A percentile compares a stretch with the other conserved stretches of the same genome.
These are phyloP conservation scores for Tetracentron sinense DNA, from an alignment of 164 flowering plant species.

Conservation along the genomic window DNA sequence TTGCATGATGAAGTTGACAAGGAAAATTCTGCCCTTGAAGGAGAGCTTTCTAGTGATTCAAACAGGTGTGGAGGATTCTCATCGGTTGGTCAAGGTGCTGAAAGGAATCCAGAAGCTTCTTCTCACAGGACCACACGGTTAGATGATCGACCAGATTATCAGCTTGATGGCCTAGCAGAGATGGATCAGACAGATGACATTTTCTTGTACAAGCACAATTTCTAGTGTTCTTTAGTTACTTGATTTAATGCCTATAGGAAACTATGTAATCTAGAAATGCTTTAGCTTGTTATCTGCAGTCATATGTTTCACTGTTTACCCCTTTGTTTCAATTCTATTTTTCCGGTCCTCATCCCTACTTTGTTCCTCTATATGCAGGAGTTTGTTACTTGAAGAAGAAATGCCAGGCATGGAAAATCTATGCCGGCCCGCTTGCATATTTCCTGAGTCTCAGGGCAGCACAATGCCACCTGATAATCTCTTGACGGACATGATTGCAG, in stretches of 20 bases:
- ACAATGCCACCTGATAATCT: constrained; percentile 12
- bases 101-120: constrained; percentile 17
- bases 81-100: constrained; percentile 3
- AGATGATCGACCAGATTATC: constrained; percentile 20
- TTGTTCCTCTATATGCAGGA: constrained; percentile 34
- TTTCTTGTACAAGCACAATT: constrained; percentile 50
- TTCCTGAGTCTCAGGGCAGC: constrained; percentile 14
- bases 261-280: constrained; percentile 20
- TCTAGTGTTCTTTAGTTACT: constrained; percentile 34
- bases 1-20: not conserved
- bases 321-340: not conserved
- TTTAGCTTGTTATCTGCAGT: constrained; percentile 3
- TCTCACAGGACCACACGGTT: constrained; percentile 7
- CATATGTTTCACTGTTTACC: not conserved
- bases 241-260: constrained; percentile 31
- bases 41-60: no score
- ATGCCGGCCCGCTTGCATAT: constrained; percentile 11
- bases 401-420: not conserved
- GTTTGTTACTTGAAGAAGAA: constrained; percentile 33
- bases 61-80: not conserved
- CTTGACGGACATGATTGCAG: constrained; percentile 12
- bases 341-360: not conserved
- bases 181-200: constrained; percentile 34
- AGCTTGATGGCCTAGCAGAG: constrained; percentile 25
- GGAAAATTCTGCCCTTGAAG: not conserved